Evolutionary conservation across 2,329 filamentous ascomycete species (phyloP), one percentile per base, ranked within the genome.

Genomic region (Ilyonectria destructans): DNA sequence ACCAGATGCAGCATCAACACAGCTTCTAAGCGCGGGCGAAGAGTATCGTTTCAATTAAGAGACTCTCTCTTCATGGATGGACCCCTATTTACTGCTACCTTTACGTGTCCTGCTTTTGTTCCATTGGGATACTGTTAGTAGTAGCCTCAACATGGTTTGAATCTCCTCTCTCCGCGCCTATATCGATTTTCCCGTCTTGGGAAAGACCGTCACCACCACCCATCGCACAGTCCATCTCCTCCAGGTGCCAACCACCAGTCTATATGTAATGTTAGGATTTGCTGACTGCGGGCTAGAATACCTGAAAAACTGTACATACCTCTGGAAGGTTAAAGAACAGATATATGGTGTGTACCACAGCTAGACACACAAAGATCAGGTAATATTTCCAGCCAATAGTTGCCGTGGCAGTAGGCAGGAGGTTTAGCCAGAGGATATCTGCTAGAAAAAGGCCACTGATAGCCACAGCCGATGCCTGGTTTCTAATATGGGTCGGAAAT

Each of bases 371-470:
- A 52, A 60, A 60, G 29, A 60, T 31, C n/a, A 60, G 35, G n/a
- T 60, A 60, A 51, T 60, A 60, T 31, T 60, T 60, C 58, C 58
- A 60, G 9, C 58, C 58, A 13, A 60, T 60, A 5, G 58, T 51
- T 4, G 58, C 58, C 10, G 46, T 60, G 3, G 58, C 58, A 15
- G 58, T 60, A 3, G 58, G 58, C 2, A 60, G 31, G 13, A 60
- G 45, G 46, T 60, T 60, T 17, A 60, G 31, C 58, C 58, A 60
- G 23, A 60, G 58, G 58, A 60, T 60, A 19, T 60, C 58, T 13
- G 58, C 58, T 15, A 60, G 46, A n/a, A 60, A 51, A 31, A 60
- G 58, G 31, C 58, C 58, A 60, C 58, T 60, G 19, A 60, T 60
- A 6, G 58, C 23, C 15, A 60, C 33, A 12, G 58, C 43, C 31